Base-by-base conservation (phyloP, 192 early-diverging fungal genomes). In the Gamsiella multidivaricata region DNA sequence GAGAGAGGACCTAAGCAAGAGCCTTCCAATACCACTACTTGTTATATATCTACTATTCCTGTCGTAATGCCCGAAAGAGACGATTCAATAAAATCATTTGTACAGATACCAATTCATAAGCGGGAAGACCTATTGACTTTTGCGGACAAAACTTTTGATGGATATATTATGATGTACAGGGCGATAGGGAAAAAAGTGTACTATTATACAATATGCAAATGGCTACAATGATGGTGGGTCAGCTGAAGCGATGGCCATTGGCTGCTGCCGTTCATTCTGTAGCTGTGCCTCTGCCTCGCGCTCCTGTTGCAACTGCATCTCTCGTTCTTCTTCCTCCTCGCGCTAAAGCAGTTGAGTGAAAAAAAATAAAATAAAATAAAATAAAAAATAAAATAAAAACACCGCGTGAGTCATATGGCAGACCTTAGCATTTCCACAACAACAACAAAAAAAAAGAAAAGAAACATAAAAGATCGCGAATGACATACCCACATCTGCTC, bases 401-500 rank as follows among this genome's bases (percentile, higher is more conserved):
- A 37, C 4, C 5, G 15, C 20, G 52, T 39, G 32, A 33, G 4
- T 17, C 10, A 34, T 39, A 25, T 33, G 17, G 14, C 45, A 9
- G 23, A 2, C 25, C 29, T 11, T 59, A 11, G 14, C 5, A 12
- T 28, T 43, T 22, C 22, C 8, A 41, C 15, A 51, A n/a, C n/a
- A n/a, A n/a, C n/a, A n/a, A n/a, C 34, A 12, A 17, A 17, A 37
- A 52, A 1, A 36, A 34, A 52, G 22, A 50, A 46, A 26, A 18
- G 12, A 7, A 5, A 37, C 17, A 47, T 6, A 28, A 34, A 39
- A 49, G 17, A 37, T 17, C 23, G 10, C 49, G 17, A 20, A 18
- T 53, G 6, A 50, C 71, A 70, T 74, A 87, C 84, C 84, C 87
- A 86, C 88, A 93, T 88, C 20, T 56, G 59, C 50, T 88, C 86